Evolutionary conservation across 768 basidiomycete genomes (phyloP).

Genomic region (Hemileccinum impolitum): DNA sequence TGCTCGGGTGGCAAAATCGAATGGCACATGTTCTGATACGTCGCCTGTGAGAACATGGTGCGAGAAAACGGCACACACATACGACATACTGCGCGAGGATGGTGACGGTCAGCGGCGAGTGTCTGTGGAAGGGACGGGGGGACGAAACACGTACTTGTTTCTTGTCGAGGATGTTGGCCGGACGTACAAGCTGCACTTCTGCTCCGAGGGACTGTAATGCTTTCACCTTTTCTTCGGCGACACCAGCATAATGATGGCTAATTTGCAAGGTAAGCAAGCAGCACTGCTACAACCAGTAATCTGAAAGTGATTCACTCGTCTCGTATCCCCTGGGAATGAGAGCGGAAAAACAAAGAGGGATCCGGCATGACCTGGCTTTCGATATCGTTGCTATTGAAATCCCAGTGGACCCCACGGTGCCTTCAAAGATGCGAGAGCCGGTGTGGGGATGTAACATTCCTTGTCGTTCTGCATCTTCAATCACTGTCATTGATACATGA

Average conservation of each 20-base stretch:
- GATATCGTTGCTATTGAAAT: constrained; percentile 96
- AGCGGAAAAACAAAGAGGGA: background rate
- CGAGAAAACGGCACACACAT: constrained; percentile 28
- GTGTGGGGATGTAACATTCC: constrained; percentile 84
- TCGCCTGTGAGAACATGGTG: background rate
- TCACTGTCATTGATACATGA: constrained; percentile 53
- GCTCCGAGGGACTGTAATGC: too few species aligned
- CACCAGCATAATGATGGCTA: too few species aligned
- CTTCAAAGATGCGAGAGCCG: constrained; percentile 93
- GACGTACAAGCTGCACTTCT: too few species aligned
- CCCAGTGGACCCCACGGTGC: constrained; percentile 94
- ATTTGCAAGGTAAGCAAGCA: too few species aligned
- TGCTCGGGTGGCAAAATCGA: constrained; percentile 60
- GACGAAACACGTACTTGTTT: too few species aligned
- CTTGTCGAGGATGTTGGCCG: too few species aligned
- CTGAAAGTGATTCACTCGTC: too few species aligned
- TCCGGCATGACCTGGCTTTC: constrained; percentile 60
- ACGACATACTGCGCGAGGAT: constrained; percentile 54
- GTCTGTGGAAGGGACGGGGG: too few species aligned
- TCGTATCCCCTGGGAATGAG: too few species aligned
- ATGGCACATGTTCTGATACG: constrained; percentile 74
- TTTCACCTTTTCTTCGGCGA: too few species aligned
- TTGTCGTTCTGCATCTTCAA: constrained; percentile 85
- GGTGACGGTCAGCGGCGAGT: background rate
- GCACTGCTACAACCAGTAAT: too few species aligned